Percentiles rank a stretch among this genome's conserved stretches.
Conservation (phyloP, 1,139 yeast species). For the Pichia sp. region DNA sequence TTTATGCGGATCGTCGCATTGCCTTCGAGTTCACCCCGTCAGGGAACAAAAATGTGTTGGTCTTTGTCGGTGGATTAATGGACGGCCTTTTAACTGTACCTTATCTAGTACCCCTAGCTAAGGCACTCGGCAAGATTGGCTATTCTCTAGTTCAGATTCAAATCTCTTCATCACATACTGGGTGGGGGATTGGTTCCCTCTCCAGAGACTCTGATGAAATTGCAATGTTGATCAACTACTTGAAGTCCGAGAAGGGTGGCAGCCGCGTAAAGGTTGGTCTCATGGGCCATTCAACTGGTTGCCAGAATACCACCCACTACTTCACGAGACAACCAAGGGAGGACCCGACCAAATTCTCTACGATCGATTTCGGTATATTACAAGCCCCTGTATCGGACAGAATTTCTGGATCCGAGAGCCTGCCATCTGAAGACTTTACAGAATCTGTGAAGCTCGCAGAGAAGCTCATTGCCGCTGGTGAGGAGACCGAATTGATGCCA, state of each 20-base stretch:
- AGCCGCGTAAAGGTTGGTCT: conserved; percentile 45
- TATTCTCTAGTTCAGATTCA: conserved; percentile 65
- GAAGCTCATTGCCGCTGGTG: conserved; percentile 38
- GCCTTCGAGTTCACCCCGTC: background rate
- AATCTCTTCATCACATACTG: conserved; percentile 55
- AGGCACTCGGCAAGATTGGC: conserved; percentile 32
- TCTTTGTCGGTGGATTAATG: conserved; percentile 71
- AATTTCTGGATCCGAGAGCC: conserved; percentile 34
- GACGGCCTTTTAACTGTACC: conserved; percentile 77
- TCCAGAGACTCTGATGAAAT: conserved; percentile 57
- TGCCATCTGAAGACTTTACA: conserved; percentile 18
- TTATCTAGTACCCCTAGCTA: conserved; percentile 48
- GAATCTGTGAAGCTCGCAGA: conserved; percentile 34
- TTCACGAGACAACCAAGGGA: conserved; percentile 31
- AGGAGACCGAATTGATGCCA: conserved; percentile 45
- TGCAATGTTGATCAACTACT: conserved; percentile 42
- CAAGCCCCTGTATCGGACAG: conserved; percentile 77
- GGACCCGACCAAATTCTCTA: conserved; percentile 25
- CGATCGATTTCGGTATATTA: conserved; percentile 50
- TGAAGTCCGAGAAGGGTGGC: conserved; percentile 40
- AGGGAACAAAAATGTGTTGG: background rate
- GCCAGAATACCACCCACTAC: conserved; percentile 67
- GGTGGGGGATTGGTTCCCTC: conserved; percentile 73
- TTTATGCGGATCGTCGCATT: background rate
- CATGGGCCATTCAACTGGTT: conserved; percentile 80